phyloP scores from a whole-genome alignment of 225 moss, liverwort and hornwort species.

The Pseudoscleropodium purum region DNA sequence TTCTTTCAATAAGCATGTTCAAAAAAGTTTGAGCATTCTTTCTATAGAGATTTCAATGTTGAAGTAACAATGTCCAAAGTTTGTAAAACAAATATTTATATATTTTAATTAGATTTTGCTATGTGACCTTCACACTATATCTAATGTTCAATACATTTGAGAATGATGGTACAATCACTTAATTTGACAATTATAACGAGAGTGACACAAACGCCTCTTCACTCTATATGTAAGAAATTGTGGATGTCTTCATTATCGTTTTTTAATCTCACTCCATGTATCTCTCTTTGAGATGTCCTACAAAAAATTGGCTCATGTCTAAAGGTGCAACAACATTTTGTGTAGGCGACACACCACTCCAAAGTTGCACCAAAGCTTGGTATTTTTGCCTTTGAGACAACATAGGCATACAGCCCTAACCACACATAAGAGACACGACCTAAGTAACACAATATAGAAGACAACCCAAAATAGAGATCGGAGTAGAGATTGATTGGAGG shows the following conservation, averaged over 20 bases:
- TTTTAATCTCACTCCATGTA: background rate
- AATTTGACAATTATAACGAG: background rate
- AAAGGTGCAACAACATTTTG: background rate
- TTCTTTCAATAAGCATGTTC: background rate
- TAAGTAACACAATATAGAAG: background rate
- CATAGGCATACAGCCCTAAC: background rate
- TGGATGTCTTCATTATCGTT: background rate
- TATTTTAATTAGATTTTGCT: background rate
- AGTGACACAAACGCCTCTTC: background rate
- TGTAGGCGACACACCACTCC: background rate
- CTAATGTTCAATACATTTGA: too few relatives aligned
- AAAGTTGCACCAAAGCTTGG: background rate
- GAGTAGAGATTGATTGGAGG: rapidly evolving
- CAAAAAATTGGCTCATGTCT: background rate
- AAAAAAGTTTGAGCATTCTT: background rate
- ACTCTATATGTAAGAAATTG: background rate
- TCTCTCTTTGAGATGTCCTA: rapidly evolving
- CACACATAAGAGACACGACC: background rate
- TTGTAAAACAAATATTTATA: background rate
- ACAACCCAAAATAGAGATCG: rapidly evolving
- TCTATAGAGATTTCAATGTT: background rate
- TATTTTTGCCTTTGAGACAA: background rate
- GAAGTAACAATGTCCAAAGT: background rate
- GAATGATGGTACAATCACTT: too few relatives aligned
- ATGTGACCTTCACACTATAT: too few relatives aligned